Evolutionary conservation across 2,329 filamentous ascomycete species (phyloP), one percentile per base, ranked within the genome.

Genomic region (Lasiodiplodia theobromae): DNA sequence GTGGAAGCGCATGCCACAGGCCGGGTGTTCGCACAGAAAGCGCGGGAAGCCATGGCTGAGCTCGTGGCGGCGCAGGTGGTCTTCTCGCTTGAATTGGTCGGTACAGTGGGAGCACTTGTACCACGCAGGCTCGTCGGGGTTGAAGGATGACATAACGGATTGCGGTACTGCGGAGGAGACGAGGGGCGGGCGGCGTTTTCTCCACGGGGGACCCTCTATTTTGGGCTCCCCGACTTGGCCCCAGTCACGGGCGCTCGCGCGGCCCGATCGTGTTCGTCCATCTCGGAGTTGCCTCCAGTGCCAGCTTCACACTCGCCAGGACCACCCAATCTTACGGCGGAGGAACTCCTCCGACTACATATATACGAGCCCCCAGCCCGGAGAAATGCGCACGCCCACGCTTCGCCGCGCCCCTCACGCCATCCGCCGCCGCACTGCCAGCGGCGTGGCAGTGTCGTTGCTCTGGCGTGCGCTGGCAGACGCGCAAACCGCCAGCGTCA

Each of bases 41-140:
- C 67, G 66, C 21, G 69, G 69, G 52, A 68, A 68, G 31, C 69
- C 66, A 62, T 70, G 69, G 37, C 66, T 68, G 60, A 70, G 69
- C 69, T 70, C 69, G 51, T 70, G 69, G 34, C 69, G 66, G 28
- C 69, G 69, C 52, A 70, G 66, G 54, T 70, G 69, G 66, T 70
- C 69, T 21, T 70, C 69, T 52, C 69, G 66, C 54, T 66, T 65
- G 62, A 70, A 70, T 44, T 60, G 56, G 49, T 70, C 69, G 49
- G 53, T 16, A 57, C 69, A 70, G 66, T 70, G 60, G 34, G 38
- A 47, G 66, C 69, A 70, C 66, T 62, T 68, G 68, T 67, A 69
- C 63, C 64, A 69, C 38, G 64, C 68, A 23, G 65, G 47, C 40
- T 67, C 53, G 12, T 57, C 31, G 34, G 34, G 37, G 16, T 53